Conservation (phyloP, 202 grass and related monocot genomes). For the Carex arenaria region DNA sequence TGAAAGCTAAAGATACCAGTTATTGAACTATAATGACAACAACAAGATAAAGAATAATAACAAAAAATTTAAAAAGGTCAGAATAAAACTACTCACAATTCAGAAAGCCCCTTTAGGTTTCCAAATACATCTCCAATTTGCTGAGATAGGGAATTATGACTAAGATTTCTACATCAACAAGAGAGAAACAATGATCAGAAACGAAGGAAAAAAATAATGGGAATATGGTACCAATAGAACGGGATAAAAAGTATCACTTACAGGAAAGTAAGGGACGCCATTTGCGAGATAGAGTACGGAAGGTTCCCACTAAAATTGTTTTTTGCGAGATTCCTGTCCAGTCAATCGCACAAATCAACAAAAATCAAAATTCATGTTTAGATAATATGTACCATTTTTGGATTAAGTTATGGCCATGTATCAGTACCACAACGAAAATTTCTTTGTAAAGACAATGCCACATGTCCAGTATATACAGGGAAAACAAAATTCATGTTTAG, state of each 20-base stretch:
- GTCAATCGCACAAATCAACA: slow-evolving; percentile 9
- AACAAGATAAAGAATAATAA: slow-evolving; percentile 3
- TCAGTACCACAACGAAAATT: not conserved
- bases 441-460: not conserved
- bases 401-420: not conserved
- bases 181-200: slow-evolving; percentile 10
- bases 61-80: slow-evolving; percentile 14
- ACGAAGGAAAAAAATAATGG: slow-evolving; percentile 24
- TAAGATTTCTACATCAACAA: slow-evolving; percentile 68
- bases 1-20: not conserved
- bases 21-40: not conserved
- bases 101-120: slow-evolving; percentile 63
- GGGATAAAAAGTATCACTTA: slow-evolving; percentile 29
- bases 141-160: slow-evolving; percentile 67
- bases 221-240: not conserved
- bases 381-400: not conserved
- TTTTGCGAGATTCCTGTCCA: slow-evolving; percentile 73
- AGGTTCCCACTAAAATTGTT: slow-evolving; percentile 71
- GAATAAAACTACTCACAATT: slow-evolving; percentile 62
- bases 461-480: not conserved
- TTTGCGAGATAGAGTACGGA: slow-evolving; percentile 79
- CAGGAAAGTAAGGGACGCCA: slow-evolving; percentile 79
- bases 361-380: not conserved
- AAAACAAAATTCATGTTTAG: not conserved
- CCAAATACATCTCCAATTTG: slow-evolving; percentile 69